Evolutionary conservation across 2,329 filamentous ascomycete species (phyloP).

Genomic region (Ophiocordyceps camponoti-saundersi): DNA sequence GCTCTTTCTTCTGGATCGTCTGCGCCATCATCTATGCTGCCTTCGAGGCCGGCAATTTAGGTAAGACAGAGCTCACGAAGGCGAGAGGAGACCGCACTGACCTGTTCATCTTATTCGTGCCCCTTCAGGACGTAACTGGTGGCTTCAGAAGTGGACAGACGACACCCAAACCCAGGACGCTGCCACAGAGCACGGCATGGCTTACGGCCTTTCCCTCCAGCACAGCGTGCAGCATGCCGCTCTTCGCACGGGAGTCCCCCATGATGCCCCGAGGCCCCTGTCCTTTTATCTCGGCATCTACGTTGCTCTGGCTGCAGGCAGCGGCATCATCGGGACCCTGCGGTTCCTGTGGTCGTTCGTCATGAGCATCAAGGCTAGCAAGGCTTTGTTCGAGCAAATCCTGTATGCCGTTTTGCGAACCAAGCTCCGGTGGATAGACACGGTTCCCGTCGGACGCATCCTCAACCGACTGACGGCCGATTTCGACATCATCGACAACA

Average conservation of each 20-base stretch:
- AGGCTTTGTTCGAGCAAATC: constrained; percentile 47
- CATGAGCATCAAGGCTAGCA: constrained; percentile 53
- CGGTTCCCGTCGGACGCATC: constrained; percentile 58
- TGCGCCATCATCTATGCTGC: constrained; percentile 35
- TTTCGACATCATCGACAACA: constrained; percentile 56
- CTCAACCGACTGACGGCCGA: constrained; percentile 66
- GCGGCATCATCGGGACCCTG: constrained; percentile 41
- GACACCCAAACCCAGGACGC: background rate
- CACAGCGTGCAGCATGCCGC: constrained; percentile 25
- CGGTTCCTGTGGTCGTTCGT: constrained; percentile 47
- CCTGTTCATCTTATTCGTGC: background rate
- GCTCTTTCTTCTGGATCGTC: constrained; percentile 39
- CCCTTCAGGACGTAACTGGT: constrained; percentile 36
- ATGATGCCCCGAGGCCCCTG: constrained; percentile 21
- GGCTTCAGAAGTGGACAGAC: constrained; percentile 46
- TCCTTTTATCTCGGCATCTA: constrained; percentile 54
- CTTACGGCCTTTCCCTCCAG: constrained; percentile 28
- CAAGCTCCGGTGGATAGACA: constrained; percentile 66
- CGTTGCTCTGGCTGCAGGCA: constrained; percentile 36
- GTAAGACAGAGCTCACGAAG: constrained; percentile 12
- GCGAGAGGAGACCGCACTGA: background rate
- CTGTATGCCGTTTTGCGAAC: constrained; percentile 52
- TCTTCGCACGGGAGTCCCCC: constrained; percentile 10
- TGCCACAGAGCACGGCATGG: constrained; percentile 17
- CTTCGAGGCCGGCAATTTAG: constrained; percentile 37